phyloP scores from a whole-genome alignment of 2,329 filamentous ascomycete species.

The Zymoseptoria pseudotritici region DNA sequence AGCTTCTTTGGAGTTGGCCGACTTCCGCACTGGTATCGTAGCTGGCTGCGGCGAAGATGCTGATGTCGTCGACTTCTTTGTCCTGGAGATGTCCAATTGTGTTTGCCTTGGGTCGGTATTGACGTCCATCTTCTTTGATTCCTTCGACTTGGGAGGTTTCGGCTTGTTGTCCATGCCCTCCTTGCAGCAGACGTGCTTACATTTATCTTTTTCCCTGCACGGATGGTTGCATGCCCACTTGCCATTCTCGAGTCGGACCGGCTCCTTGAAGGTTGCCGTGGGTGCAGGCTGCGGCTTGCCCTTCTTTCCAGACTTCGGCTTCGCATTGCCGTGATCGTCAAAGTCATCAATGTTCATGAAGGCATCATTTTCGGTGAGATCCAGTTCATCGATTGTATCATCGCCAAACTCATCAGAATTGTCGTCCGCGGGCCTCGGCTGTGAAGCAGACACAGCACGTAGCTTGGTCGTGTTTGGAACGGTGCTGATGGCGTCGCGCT shows the following conservation, averaged over 20 bases:
- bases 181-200: constrained; percentile 66
- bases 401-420: constrained; percentile 46
- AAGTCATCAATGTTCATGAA: constrained; percentile 50
- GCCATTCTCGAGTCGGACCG: constrained; percentile 51
- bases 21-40: constrained; percentile 1
- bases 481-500: constrained; percentile 8
- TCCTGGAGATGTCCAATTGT: constrained; percentile 19
- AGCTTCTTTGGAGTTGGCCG: constrained; percentile 8
- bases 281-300: constrained; percentile 9
- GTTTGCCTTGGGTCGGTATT: constrained; percentile 23
- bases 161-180: constrained; percentile 62
- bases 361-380: constrained; percentile 37
- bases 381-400: constrained; percentile 46
- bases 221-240: constrained; percentile 67
- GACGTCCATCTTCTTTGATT: constrained; percentile 18
- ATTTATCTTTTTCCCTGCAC: constrained; percentile 56
- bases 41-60: neutral
- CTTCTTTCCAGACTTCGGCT: constrained; percentile 1
- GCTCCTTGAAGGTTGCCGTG: neutral
- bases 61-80: constrained; percentile 11
- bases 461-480: constrained; percentile 22
- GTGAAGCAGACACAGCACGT: constrained; percentile 10
- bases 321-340: constrained; percentile 19
- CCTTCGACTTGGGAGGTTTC: constrained; percentile 37
- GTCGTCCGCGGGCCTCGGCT: neutral